Evolutionary conservation across 2,329 filamentous ascomycete species (phyloP).

Genomic region (Phyllosticta paracitricarpa): DNA sequence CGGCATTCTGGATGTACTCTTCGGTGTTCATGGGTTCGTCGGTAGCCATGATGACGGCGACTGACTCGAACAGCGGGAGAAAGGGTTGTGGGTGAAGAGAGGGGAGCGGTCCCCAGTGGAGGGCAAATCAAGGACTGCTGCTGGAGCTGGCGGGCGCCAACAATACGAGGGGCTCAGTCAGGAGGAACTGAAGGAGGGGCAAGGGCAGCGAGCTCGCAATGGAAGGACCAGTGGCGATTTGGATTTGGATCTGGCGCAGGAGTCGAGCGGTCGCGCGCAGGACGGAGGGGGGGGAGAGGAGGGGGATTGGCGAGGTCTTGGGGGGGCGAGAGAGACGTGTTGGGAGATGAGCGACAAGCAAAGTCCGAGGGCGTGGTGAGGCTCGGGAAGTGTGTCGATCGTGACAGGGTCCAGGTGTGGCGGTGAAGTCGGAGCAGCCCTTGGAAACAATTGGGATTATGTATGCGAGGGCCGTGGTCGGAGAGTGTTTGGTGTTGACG

Average conservation of each 20-base stretch:
- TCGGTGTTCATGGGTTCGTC: slow-evolving; percentile 26
- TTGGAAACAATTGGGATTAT: too few relatives aligned
- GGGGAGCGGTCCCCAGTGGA: background rate
- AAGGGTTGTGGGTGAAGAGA: background rate
- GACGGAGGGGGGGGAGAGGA: background rate
- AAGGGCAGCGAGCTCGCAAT: background rate
- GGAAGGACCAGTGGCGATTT: background rate
- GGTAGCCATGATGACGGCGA: slow-evolving; percentile 24
- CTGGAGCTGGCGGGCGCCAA: background rate
- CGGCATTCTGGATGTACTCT: slow-evolving; percentile 66
- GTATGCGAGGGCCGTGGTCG: background rate
- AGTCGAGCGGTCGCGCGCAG: background rate
- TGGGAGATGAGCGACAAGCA: background rate
- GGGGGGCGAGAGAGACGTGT: background rate
- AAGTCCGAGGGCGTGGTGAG: background rate
- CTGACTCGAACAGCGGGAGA: background rate
- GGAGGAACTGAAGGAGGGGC: background rate
- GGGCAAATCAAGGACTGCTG: background rate
- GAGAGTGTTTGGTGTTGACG: background rate
- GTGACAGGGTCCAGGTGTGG: slow-evolving; percentile 8
- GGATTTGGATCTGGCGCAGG: background rate
- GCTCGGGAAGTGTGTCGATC: slow-evolving; percentile 9
- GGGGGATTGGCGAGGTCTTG: background rate
- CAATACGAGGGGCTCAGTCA: background rate
- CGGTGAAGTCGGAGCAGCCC: slow-evolving; percentile 5